Evolutionary conservation across 257 asterid genomes (phyloP).

Genomic region (Solanum pinnatisectum): DNA sequence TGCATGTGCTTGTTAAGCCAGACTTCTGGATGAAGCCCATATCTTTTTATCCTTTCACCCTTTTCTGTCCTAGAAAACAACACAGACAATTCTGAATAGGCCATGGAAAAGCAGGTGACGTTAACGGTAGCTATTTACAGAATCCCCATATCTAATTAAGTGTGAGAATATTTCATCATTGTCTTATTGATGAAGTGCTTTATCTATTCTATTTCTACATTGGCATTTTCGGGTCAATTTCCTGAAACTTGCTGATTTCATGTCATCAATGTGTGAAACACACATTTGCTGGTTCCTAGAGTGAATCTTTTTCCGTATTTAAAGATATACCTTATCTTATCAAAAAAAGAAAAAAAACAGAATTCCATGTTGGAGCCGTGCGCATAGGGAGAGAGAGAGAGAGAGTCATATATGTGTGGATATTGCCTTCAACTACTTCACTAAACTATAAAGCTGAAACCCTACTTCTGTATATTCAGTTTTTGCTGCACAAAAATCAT

Average conservation of each 20-base stretch:
- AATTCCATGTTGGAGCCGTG: not conserved
- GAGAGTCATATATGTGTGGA: not conserved
- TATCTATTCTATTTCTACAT: not conserved
- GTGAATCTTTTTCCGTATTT: not conserved
- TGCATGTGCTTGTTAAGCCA: not conserved
- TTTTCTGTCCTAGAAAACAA: not conserved
- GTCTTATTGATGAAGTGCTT: not conserved
- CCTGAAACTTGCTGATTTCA: not conserved
- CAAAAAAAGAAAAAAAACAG: not conserved
- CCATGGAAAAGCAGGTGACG: not conserved
- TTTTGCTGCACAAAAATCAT: not conserved
- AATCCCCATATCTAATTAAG: not conserved
- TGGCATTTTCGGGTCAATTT: not conserved
- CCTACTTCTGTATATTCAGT: not conserved
- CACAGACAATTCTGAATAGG: not conserved
- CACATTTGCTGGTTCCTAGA: not conserved
- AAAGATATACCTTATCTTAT: not conserved
- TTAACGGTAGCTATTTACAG: not conserved
- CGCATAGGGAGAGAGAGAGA: not conserved
- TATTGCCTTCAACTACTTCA: not conserved
- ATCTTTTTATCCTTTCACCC: not conserved
- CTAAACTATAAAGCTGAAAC: not conserved
- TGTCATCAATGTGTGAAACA: not conserved
- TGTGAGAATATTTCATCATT: not conserved
- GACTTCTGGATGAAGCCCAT: not conserved